Conservation (phyloP, 768 basidiomycete species). For the Cystofilobasidium capitatum region DNA sequence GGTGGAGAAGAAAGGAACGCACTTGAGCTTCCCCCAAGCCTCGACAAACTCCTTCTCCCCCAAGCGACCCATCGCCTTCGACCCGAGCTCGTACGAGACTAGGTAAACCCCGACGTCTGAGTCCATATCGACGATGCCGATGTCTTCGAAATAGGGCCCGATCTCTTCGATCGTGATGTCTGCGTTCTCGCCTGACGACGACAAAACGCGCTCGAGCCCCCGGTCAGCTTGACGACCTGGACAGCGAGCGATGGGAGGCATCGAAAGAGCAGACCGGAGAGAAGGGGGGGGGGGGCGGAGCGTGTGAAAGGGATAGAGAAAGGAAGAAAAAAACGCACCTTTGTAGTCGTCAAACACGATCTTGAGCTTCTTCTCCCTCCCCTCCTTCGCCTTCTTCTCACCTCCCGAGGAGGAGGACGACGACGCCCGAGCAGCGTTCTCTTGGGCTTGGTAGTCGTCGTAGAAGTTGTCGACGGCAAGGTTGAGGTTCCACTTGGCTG, state of each 20-base stretch:
- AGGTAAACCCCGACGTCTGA: slow-evolving; percentile 40
- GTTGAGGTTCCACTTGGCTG: slow-evolving; percentile 35
- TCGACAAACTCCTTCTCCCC: slow-evolving; percentile 35
- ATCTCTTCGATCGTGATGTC: slow-evolving; percentile 39
- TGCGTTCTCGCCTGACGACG: not conserved
- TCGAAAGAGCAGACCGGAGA: not conserved
- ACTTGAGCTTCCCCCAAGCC: slow-evolving; percentile 35
- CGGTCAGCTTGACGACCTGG: not conserved
- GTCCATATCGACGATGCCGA: slow-evolving; percentile 33
- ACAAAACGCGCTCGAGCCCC: no score
- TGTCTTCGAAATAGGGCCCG: slow-evolving; percentile 35
- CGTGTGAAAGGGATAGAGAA: not conserved
- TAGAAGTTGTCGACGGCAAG: slow-evolving; percentile 38
- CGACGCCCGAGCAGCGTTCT: slow-evolving; percentile 16
- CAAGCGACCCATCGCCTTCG: slow-evolving; percentile 38
- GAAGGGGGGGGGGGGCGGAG: not conserved
- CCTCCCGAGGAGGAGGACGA: not conserved
- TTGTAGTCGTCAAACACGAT: slow-evolving; percentile 39
- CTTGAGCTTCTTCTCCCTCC: slow-evolving; percentile 34
- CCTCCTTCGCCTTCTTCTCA: slow-evolving; percentile 29
- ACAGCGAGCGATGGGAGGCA: not conserved
- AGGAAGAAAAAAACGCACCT: slow-evolving; percentile 29
- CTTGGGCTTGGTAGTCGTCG: slow-evolving; percentile 32
- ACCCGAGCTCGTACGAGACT: slow-evolving; percentile 38
- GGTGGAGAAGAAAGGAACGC: slow-evolving; percentile 16